These are phyloP conservation scores for Candida sp. DNA, from an alignment of 1,139 yeast species.

Conservation along the genomic window DNA sequence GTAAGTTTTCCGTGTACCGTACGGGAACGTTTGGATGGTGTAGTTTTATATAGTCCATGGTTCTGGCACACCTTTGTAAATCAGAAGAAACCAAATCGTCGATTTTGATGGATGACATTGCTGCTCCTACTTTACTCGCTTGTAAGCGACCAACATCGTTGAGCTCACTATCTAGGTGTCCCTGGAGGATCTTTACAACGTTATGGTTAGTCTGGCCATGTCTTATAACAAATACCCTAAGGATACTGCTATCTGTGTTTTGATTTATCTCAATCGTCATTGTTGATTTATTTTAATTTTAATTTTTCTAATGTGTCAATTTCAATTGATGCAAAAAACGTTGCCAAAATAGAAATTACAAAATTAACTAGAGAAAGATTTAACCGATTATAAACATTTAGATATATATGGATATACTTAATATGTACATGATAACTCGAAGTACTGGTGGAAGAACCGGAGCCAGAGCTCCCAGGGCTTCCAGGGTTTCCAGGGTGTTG, in stretches of 20 bases:
- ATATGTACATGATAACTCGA: too few species aligned
- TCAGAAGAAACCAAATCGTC: slow-evolving; percentile 61
- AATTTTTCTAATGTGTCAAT: neutral
- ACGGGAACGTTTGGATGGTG: slow-evolving; percentile 18
- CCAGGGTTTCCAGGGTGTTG: too few species aligned
- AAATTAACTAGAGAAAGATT: too few species aligned
- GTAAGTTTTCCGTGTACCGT: slow-evolving; percentile 35
- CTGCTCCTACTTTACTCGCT: slow-evolving; percentile 47
- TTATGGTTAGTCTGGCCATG: slow-evolving; percentile 84
- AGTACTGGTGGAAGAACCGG: too few species aligned
- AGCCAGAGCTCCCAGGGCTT: too few species aligned
- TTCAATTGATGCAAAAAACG: neutral
- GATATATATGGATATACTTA: too few species aligned
- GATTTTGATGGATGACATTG: slow-evolving; percentile 34
- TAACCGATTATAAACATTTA: too few species aligned
- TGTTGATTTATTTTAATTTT: neutral
- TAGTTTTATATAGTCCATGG: slow-evolving; percentile 28
- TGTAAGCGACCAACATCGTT: slow-evolving; percentile 59
- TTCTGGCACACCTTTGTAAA: slow-evolving; percentile 56
- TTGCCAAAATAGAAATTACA: too few species aligned
- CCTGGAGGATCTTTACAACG: slow-evolving; percentile 64
- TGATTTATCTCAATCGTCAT: slow-evolving; percentile 29
- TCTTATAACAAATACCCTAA: slow-evolving; percentile 63
- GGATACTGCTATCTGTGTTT: slow-evolving; percentile 32
- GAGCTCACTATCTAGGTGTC: slow-evolving; percentile 62